Percentiles rank a stretch among this genome's conserved stretches.
These are phyloP conservation scores for Volutella citrinella DNA, from an alignment of 2,329 filamentous ascomycete species.

Conservation along the genomic window DNA sequence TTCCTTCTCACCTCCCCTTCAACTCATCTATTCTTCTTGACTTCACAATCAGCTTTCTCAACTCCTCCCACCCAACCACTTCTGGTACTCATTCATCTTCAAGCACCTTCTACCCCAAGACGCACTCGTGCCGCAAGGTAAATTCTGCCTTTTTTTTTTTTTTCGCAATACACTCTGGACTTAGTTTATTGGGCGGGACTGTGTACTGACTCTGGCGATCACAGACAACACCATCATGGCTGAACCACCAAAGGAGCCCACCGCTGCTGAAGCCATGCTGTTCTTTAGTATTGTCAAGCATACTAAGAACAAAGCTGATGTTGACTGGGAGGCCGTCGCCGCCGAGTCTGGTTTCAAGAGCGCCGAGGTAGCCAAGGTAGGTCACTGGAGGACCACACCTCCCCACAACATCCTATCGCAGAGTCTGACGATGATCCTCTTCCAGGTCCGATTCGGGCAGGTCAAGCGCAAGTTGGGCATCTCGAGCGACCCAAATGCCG, in stretches of 20 bases:
- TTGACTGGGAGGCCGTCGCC: constrained; percentile 49
- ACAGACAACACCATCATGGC: too few relatives aligned
- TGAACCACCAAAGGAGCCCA: too few relatives aligned
- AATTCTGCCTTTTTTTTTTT: not conserved
- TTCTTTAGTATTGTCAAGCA: constrained; percentile 45
- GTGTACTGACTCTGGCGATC: too few relatives aligned
- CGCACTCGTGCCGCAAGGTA: too few relatives aligned
- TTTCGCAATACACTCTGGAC: not conserved
- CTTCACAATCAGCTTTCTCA: not conserved
- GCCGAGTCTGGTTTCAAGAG: constrained; percentile 42
- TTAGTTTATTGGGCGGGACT: constrained; percentile 6
- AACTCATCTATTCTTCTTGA: constrained; percentile 2
- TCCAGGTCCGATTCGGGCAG: constrained; percentile 46
- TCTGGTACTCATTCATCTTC: not conserved
- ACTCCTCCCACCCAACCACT: not conserved
- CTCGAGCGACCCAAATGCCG: constrained; percentile 20
- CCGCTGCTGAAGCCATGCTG: constrained; percentile 39
- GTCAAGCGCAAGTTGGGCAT: constrained; percentile 47
- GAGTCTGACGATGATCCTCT: too few relatives aligned
- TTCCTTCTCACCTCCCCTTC: not conserved
- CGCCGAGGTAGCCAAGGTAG: constrained; percentile 42
- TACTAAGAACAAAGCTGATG: constrained; percentile 39
- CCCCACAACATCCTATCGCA: not conserved
- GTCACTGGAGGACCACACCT: constrained; percentile 6
- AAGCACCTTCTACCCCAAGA: not conserved